Percentiles rank a stretch among this genome's conserved stretches.
phyloP scores from a whole-genome alignment of 2,329 filamentous ascomycete genomes.

The Laburnicola sp. region DNA sequence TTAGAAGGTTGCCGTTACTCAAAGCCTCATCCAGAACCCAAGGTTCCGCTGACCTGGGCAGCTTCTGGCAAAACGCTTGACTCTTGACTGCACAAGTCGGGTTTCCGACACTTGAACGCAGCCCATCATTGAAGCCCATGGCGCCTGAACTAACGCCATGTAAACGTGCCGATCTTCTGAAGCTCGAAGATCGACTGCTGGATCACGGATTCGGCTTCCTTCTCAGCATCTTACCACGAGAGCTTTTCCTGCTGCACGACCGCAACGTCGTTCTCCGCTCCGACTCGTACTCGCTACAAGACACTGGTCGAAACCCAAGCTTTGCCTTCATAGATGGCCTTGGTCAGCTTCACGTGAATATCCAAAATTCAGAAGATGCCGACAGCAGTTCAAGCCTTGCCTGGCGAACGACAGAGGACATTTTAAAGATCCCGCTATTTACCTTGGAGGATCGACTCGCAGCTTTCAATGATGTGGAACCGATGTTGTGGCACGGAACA shows the following conservation, averaged over 20 bases:
- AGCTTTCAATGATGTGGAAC: neutral
- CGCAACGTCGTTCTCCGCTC: conserved; percentile 1
- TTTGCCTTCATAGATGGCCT: neutral
- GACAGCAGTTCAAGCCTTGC: neutral
- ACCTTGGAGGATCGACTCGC: neutral
- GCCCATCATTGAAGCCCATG: neutral
- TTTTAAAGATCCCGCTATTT: too few species aligned
- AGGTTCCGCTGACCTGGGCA: conserved; percentile 1
- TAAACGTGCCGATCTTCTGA: conserved; percentile 1
- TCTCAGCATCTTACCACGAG: conserved; percentile 6
- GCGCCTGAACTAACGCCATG: neutral
- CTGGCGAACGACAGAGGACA: too few species aligned
- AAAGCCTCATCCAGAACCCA: conserved; percentile 1
- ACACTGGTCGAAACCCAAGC: neutral
- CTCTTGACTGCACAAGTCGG: neutral
- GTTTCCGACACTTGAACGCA: neutral
- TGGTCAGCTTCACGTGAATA: too few species aligned
- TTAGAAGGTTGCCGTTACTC: neutral
- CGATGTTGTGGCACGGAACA: conserved; percentile 9
- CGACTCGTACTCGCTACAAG: neutral
- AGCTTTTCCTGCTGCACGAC: conserved; percentile 4
- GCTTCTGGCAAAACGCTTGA: neutral
- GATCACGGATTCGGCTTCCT: conserved; percentile 6
- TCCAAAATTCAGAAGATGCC: neutral
- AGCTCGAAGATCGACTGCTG: conserved; percentile 2